Percentiles rank a stretch among this genome's conserved stretches.
These are phyloP conservation scores for Seminavis robusta DNA, from an alignment of 108 stramenopile species.

Conservation along the genomic window DNA sequence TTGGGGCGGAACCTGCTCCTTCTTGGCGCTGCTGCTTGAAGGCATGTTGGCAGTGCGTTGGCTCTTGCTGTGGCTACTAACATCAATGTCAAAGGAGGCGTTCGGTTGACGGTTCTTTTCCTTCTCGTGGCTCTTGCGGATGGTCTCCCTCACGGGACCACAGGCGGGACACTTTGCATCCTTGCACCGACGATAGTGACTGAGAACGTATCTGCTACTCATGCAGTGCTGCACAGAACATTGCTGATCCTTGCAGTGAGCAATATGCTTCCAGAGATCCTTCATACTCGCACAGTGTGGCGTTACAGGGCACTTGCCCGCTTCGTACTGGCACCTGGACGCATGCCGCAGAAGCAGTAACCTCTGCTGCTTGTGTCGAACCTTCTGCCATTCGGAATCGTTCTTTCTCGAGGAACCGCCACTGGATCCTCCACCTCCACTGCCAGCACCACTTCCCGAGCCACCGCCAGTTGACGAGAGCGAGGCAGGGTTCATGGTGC, in stretches of 20 bases:
- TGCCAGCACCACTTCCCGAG: background rate
- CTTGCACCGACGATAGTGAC: constrained; percentile 97
- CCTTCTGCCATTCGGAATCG: constrained; percentile 72
- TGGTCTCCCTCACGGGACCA: constrained; percentile 93
- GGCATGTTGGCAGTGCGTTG: background rate
- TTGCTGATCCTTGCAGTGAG: constrained; percentile 92
- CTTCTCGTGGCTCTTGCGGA: constrained; percentile 64
- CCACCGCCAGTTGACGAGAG: background rate
- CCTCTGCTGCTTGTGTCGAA: constrained; percentile 97
- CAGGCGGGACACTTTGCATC: constrained; percentile 91
- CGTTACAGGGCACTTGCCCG: constrained; percentile 83
- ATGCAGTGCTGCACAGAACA: constrained; percentile 96
- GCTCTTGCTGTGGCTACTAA: background rate
- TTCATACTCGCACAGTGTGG: constrained; percentile 98
- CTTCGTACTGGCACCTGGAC: constrained; percentile 86
- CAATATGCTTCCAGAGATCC: constrained; percentile 97
- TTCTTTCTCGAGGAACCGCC: constrained; percentile 18
- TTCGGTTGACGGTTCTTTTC: constrained; percentile 17
- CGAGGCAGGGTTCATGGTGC: constrained; percentile 8
- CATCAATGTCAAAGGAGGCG: background rate
- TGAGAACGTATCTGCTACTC: constrained; percentile 96
- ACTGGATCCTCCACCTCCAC: too few relatives aligned
- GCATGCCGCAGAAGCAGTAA: constrained; percentile 95
- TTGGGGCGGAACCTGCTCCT: background rate
- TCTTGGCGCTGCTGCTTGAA: background rate